A percentile compares a stretch with the other conserved stretches of the same genome.
These are phyloP conservation scores for Salix arbutifolia DNA, from an alignment of 345 rosid genomes.

Conservation along the genomic window DNA sequence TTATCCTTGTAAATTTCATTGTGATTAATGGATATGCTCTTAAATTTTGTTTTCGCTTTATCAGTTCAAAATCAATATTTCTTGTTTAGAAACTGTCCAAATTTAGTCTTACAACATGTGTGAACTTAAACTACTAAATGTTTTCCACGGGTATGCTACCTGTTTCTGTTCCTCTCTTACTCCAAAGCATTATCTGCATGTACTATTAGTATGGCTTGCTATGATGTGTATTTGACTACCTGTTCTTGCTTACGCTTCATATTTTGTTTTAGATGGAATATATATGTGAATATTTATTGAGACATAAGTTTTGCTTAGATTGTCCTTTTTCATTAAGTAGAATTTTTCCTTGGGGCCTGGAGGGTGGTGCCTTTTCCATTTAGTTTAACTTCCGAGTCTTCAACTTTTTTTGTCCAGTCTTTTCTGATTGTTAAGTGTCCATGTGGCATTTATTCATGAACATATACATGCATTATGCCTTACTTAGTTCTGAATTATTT, in stretches of 20 bases:
- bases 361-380: not conserved
- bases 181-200: not conserved
- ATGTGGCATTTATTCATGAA: not conserved
- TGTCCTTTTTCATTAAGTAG: not conserved
- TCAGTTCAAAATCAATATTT: not conserved
- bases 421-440: not conserved
- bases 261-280: not conserved
- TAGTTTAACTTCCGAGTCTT: not conserved
- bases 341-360: not conserved
- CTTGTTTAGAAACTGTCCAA: not conserved
- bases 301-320: not conserved
- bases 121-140: not conserved
- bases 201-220: not conserved
- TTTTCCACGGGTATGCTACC: not conserved
- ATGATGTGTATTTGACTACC: not conserved
- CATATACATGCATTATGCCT: not conserved
- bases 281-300: not conserved
- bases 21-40: not conserved
- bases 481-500: not conserved
- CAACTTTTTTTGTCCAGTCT: not conserved
- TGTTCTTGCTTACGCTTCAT: not conserved
- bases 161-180: not conserved
- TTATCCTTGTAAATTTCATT: not conserved
- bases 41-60: not conserved
- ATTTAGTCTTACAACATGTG: not conserved